Evolutionary conservation across 192 early-diverging fungal species (phyloP).

Genomic region (Linnemannia exigua): DNA sequence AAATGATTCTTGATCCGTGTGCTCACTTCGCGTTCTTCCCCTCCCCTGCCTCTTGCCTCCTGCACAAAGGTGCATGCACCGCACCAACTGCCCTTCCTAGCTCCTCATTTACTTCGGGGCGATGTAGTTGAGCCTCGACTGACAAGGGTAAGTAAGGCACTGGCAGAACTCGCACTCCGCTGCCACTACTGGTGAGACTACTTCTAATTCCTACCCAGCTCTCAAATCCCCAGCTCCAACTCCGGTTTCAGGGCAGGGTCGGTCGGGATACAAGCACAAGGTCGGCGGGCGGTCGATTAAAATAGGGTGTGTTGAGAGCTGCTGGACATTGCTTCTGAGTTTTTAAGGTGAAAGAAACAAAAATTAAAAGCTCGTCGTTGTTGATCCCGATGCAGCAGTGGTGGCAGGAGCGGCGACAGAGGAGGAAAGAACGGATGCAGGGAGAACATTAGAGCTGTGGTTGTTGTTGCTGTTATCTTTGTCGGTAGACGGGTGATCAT

Average conservation of each 20-base stretch:
- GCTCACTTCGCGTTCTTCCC: neutral
- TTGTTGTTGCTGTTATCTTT: neutral
- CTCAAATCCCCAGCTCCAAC: neutral
- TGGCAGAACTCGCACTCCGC: neutral
- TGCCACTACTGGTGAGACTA: neutral
- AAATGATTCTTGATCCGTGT: neutral
- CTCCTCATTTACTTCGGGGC: too few relatives aligned
- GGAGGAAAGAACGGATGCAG: too few relatives aligned
- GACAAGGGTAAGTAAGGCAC: neutral
- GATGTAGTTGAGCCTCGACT: neutral
- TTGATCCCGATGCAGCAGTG: neutral
- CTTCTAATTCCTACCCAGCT: neutral
- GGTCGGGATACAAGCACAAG: neutral
- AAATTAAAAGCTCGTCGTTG: neutral
- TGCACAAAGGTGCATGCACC: too few relatives aligned
- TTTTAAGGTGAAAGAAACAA: neutral
- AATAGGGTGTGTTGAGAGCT: slow-evolving; percentile 1
- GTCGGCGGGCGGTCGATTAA: neutral
- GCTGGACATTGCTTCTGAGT: neutral
- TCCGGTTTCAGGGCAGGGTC: neutral
- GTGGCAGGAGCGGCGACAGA: neutral
- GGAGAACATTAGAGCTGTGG: neutral
- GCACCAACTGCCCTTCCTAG: too few relatives aligned
- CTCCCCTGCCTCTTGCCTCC: neutral
- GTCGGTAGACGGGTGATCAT: slow-evolving; percentile 40